A percentile compares a stretch with the other conserved stretches of the same genome.
phyloP scores from a whole-genome alignment of 1,284 basidiomycete genomes.

The Macrocystidia cucumis region DNA sequence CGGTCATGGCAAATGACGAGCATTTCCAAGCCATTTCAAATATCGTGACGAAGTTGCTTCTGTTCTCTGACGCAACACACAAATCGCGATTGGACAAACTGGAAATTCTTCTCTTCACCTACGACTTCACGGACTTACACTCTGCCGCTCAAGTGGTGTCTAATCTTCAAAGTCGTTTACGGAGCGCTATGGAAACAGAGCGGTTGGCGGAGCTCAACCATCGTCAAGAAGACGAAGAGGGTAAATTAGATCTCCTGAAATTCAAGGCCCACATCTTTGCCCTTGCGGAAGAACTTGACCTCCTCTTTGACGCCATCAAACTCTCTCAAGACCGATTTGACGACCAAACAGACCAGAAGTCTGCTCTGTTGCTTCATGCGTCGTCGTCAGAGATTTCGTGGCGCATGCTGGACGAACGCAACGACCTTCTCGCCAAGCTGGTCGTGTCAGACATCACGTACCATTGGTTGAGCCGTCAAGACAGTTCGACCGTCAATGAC shows the following conservation, averaged over 20 bases:
- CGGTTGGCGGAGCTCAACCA: slow-evolving; percentile 35
- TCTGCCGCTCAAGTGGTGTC: slow-evolving; percentile 66
- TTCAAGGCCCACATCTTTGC: slow-evolving; percentile 72
- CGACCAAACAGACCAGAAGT: slow-evolving; percentile 69
- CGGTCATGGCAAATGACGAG: slow-evolving; percentile 80
- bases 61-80: slow-evolving; percentile 85
- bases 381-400: slow-evolving; percentile 88
- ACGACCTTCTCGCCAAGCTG: slow-evolving; percentile 80
- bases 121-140: slow-evolving; percentile 81
- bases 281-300: slow-evolving; percentile 75
- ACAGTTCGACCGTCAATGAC: slow-evolving; percentile 82
- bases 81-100: slow-evolving; percentile 71
- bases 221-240: slow-evolving; percentile 33
- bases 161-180: slow-evolving; percentile 70
- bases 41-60: slow-evolving; percentile 81
- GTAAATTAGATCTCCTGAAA: slow-evolving; percentile 56
- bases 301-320: slow-evolving; percentile 88
- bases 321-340: slow-evolving; percentile 73
- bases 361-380: slow-evolving; percentile 76
- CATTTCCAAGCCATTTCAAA: slow-evolving; percentile 88
- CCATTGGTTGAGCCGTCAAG: slow-evolving; percentile 83
- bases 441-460: slow-evolving; percentile 78
- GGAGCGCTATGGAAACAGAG: slow-evolving; percentile 60
- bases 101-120: slow-evolving; percentile 83
- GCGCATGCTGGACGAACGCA: slow-evolving; percentile 82